These are phyloP conservation scores for Pontederia crassipes DNA, from an alignment of 176 grass and related monocot species.

Conservation along the genomic window DNA sequence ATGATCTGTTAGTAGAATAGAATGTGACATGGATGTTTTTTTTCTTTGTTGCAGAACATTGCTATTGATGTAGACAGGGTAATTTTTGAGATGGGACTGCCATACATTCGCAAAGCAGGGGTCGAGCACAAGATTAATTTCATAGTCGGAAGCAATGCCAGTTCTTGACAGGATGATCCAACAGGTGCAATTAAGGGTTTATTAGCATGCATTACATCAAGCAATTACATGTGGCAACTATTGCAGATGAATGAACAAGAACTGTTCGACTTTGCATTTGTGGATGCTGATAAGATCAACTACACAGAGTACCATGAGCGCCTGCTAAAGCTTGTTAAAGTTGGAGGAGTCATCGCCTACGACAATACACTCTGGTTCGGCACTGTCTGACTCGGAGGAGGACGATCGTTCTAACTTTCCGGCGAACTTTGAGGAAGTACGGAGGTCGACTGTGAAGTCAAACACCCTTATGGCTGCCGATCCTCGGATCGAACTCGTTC, in stretches of 20 bases:
- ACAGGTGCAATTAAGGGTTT: neutral
- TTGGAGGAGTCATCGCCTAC: neutral
- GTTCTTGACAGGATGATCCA: neutral
- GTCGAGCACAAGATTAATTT: slow-evolving; percentile 8
- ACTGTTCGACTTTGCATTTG: neutral
- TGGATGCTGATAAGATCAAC: slow-evolving; percentile 7
- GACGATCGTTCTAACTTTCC: neutral
- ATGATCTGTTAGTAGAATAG: too few species aligned
- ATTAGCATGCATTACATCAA: too few species aligned
- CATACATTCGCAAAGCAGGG: neutral
- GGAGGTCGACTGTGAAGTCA: neutral
- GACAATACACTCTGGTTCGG: slow-evolving; percentile 5
- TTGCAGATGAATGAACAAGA: neutral
- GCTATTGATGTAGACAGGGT: neutral
- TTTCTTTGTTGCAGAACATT: neutral
- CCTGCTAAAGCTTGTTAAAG: neutral
- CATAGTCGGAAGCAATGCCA: neutral
- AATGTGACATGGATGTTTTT: too few species aligned
- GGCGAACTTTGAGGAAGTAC: too few species aligned
- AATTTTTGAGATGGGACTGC: neutral
- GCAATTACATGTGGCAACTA: neutral
- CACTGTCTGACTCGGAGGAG: neutral
- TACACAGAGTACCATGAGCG: neutral
- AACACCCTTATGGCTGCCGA: slow-evolving; percentile 1
- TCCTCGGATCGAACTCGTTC: neutral